phyloP scores from a whole-genome alignment of 345 rosid species.

The Pseudoturritis turrita region DNA sequence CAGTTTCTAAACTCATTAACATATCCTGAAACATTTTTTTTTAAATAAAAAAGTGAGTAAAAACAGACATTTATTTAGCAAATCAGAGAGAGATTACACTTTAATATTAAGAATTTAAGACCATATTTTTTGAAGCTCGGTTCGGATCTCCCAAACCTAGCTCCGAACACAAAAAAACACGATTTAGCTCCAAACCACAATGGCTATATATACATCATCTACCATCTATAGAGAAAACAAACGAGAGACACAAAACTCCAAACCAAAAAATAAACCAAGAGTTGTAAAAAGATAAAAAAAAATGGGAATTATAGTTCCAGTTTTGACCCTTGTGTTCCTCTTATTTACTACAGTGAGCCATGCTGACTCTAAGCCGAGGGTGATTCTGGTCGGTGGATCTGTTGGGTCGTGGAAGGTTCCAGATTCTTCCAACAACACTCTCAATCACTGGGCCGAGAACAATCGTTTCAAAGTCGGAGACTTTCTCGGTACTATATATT shows the following conservation, averaged over 20 bases:
- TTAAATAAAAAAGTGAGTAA: background rate
- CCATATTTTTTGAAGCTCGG: background rate
- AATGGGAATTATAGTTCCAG: slow-evolving; percentile 15
- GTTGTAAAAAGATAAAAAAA: background rate
- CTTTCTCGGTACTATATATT: slow-evolving; percentile 29
- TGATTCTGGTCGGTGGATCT: slow-evolving; percentile 52
- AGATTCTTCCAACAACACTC: slow-evolving; percentile 28
- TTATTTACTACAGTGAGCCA: slow-evolving; percentile 29
- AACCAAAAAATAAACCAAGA: background rate
- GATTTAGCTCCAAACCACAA: slow-evolving; percentile 11
- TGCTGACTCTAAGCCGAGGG: slow-evolving; percentile 30
- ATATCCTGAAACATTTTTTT: background rate
- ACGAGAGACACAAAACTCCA: slow-evolving; percentile 1
- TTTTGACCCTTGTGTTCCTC: slow-evolving; percentile 23
- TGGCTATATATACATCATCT: slow-evolving; percentile 18
- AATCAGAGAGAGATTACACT: slow-evolving; percentile 11
- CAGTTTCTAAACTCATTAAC: background rate
- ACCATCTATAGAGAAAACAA: background rate
- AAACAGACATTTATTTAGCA: slow-evolving; percentile 10
- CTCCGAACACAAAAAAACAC: background rate
- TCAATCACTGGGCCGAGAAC: slow-evolving; percentile 43
- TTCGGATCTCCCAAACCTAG: background rate
- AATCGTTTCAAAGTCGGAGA: slow-evolving; percentile 46
- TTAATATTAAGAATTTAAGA: background rate
- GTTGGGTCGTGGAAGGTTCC: slow-evolving; percentile 55